phyloP scores from a whole-genome alignment of 352 stramenopile genomes.

The Globisporangium perplexum region DNA sequence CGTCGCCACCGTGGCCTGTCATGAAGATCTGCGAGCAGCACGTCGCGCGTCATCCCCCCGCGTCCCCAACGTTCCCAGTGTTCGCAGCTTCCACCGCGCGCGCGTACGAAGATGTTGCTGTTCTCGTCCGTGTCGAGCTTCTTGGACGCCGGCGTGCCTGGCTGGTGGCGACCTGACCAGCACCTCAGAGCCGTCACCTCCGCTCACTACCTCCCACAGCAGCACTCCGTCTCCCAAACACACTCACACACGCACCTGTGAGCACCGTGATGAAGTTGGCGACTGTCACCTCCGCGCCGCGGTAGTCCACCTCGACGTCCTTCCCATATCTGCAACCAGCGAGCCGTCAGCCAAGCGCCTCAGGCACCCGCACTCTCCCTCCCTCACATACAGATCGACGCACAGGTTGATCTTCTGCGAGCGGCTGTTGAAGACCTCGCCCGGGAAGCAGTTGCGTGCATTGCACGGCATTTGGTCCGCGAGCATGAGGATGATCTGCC shows the following conservation, averaged over 20 bases:
- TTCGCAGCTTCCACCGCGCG: neutral
- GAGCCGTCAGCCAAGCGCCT: neutral
- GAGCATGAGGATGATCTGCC: conserved; percentile 96
- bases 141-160: conserved; percentile 86
- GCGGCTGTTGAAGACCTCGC: conserved; percentile 88
- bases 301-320: conserved; percentile 93
- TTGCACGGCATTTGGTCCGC: conserved; percentile 96
- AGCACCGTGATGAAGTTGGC: conserved; percentile 96
- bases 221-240: too few relatives aligned
- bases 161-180: conserved; percentile 68
- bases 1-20: conserved; percentile 95
- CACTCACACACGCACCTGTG: conserved; percentile 69
- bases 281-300: conserved; percentile 94
- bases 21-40: conserved; percentile 65
- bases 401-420: conserved; percentile 87
- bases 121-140: conserved; percentile 86
- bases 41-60: too few relatives aligned
- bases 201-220: too few relatives aligned
- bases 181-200: too few relatives aligned
- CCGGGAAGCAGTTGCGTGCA: conserved; percentile 86
- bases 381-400: neutral
- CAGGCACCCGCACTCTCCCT: neutral
- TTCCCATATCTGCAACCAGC: conserved; percentile 65
- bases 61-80: too few relatives aligned
- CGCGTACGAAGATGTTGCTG: conserved; percentile 87